Evolutionary conservation across 345 rosid genomes (phyloP).

Genomic region (Gossypioides kirkii): DNA sequence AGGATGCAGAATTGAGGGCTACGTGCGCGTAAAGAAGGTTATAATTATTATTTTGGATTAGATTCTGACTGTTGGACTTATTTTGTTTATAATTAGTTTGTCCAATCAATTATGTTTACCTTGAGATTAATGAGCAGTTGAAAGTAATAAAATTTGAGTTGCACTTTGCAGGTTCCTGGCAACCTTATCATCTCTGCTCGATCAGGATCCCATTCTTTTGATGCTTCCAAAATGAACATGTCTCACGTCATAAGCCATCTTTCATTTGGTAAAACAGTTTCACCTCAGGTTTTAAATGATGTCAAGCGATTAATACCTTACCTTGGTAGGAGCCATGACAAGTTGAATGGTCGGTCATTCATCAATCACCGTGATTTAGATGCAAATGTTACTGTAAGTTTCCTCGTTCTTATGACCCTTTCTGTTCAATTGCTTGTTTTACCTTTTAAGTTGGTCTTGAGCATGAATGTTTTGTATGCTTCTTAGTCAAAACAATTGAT

Average conservation of each 20-base stretch:
- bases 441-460: background rate
- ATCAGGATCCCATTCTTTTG: slow-evolving; percentile 93
- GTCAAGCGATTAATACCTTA: slow-evolving; percentile 64
- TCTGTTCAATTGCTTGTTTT: slow-evolving; percentile 5
- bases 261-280: slow-evolving; percentile 74
- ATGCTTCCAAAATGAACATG: slow-evolving; percentile 86
- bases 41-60: slow-evolving; percentile 4
- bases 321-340: slow-evolving; percentile 77
- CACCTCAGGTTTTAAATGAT: slow-evolving; percentile 55
- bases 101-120: background rate
- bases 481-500: background rate
- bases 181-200: slow-evolving; percentile 84
- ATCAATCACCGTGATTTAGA: slow-evolving; percentile 70
- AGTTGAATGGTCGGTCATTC: slow-evolving; percentile 70
- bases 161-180: slow-evolving; percentile 79
- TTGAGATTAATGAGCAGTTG: slow-evolving; percentile 6
- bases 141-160: slow-evolving; percentile 5
- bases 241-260: slow-evolving; percentile 89
- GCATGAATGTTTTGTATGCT: background rate
- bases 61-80: background rate
- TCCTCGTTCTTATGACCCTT: slow-evolving; percentile 6
- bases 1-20: slow-evolving; percentile 97
- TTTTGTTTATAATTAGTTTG: slow-evolving; percentile 8
- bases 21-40: slow-evolving; percentile 94
- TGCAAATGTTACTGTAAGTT: slow-evolving; percentile 93